Evolutionary conservation across 2,329 filamentous ascomycete genomes (phyloP).

Genomic region (Xylaria sp.): DNA sequence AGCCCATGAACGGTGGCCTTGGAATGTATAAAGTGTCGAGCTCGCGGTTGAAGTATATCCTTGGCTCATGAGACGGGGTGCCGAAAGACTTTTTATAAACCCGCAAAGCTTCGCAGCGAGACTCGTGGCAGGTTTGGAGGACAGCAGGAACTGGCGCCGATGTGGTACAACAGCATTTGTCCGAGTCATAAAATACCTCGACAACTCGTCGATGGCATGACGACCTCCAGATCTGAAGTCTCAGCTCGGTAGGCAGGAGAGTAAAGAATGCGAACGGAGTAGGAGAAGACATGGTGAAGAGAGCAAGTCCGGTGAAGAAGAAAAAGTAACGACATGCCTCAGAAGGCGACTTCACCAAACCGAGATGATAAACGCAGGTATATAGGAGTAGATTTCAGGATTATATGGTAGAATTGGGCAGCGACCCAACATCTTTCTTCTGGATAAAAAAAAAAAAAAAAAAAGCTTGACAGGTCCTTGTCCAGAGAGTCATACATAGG

Average conservation of each 20-base stretch:
- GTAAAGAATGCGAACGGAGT: constrained; percentile 51
- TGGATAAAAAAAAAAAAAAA: background rate
- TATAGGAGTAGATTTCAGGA: constrained; percentile 12
- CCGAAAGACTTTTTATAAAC: constrained; percentile 54
- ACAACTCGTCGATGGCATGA: constrained; percentile 54
- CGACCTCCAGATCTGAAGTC: constrained; percentile 56
- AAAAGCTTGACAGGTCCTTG: constrained; percentile 17
- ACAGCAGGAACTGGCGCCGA: constrained; percentile 54
- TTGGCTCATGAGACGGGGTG: constrained; percentile 48
- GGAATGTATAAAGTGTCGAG: constrained; percentile 56
- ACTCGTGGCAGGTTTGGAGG: constrained; percentile 57
- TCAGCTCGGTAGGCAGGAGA: constrained; percentile 54
- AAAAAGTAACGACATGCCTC: constrained; percentile 1
- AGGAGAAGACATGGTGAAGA: constrained; percentile 40
- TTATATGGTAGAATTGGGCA: constrained; percentile 13
- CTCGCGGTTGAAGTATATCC: constrained; percentile 49
- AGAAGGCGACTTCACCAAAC: constrained; percentile 11
- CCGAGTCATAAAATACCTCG: constrained; percentile 54
- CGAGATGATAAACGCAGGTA: background rate
- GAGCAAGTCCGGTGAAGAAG: background rate
- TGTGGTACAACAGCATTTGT: constrained; percentile 53
- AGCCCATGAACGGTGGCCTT: constrained; percentile 54
- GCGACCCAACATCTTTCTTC: constrained; percentile 16
- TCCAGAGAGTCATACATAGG: constrained; percentile 9
- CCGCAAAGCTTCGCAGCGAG: constrained; percentile 55